These are phyloP conservation scores for Yarrowia porcina DNA, from an alignment of 805 yeast genomes.

Conservation along the genomic window DNA sequence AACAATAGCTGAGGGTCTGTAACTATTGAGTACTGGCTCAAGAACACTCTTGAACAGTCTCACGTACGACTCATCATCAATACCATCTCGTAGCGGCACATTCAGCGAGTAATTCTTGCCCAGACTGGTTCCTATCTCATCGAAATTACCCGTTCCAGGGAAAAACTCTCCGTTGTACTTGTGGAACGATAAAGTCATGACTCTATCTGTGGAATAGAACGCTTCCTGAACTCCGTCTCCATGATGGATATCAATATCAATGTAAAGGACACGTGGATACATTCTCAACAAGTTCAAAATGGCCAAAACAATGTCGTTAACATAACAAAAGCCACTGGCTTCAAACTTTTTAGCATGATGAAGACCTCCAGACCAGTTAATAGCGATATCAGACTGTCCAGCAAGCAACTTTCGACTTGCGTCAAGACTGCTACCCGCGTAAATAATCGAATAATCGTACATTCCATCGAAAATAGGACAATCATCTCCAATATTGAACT, in stretches of 20 bases:
- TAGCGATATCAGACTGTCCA: slow-evolving; percentile 85
- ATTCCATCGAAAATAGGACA: slow-evolving; percentile 95
- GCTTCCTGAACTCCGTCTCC: slow-evolving; percentile 97
- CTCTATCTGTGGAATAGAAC: slow-evolving; percentile 85
- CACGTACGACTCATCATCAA: slow-evolving; percentile 77
- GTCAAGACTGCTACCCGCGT: slow-evolving; percentile 87
- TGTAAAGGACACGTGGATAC: slow-evolving; percentile 81
- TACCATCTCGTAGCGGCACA: slow-evolving; percentile 88
- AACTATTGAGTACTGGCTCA: slow-evolving; percentile 81
- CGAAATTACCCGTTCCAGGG: slow-evolving; percentile 87
- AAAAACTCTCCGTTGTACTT: slow-evolving; percentile 85
- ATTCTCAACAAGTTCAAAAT: slow-evolving; percentile 73
- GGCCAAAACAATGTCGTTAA: slow-evolving; percentile 85
- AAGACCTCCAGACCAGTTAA: slow-evolving; percentile 90
- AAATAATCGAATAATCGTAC: slow-evolving; percentile 81
- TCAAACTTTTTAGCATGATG: slow-evolving; percentile 91
- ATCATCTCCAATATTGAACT: slow-evolving; percentile 90
- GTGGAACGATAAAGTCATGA: slow-evolving; percentile 87
- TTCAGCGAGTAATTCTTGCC: slow-evolving; percentile 83
- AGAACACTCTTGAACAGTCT: slow-evolving; percentile 67
- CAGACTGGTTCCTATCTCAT: slow-evolving; percentile 78
- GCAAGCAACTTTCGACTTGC: slow-evolving; percentile 80
- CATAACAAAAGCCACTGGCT: slow-evolving; percentile 87
- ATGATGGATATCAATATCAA: slow-evolving; percentile 89
- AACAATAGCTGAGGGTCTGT: slow-evolving; percentile 95